phyloP scores from a whole-genome alignment of 1,284 basidiomycete species.

The Heterobasidion annosum region DNA sequence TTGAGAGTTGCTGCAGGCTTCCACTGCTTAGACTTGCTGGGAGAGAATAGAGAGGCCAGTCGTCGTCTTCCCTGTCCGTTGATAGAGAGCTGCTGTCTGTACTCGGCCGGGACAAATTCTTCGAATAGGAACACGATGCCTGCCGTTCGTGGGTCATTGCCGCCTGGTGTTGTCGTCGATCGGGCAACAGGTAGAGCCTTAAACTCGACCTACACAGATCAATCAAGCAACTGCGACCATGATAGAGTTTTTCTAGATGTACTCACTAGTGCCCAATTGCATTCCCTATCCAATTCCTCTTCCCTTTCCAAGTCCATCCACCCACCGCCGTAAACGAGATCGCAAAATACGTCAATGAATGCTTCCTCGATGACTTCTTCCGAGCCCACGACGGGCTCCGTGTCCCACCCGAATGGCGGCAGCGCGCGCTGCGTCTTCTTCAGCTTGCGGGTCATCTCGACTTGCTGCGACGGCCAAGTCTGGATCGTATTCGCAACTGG shows the following conservation, averaged over 20 bases:
- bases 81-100: constrained; percentile 60
- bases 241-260: background rate
- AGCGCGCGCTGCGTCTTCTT: constrained; percentile 78
- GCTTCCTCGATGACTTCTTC: constrained; percentile 80
- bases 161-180: constrained; percentile 19
- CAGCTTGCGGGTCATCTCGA: constrained; percentile 66
- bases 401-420: constrained; percentile 80
- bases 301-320: constrained; percentile 71
- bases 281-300: constrained; percentile 73
- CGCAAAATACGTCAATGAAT: constrained; percentile 82
- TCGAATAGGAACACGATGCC: constrained; percentile 72
- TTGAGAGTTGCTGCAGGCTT: constrained; percentile 72
- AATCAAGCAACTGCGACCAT: background rate
- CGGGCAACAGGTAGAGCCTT: constrained; percentile 52
- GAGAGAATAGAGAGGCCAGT: constrained; percentile 26
- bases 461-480: constrained; percentile 64
- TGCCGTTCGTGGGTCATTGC: constrained; percentile 42
- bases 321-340: constrained; percentile 72
- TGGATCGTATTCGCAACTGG: constrained; percentile 59
- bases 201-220: constrained; percentile 64
- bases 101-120: constrained; percentile 82
- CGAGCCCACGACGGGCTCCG: constrained; percentile 61
- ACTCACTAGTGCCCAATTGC: constrained; percentile 86
- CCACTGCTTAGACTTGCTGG: constrained; percentile 46
- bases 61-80: constrained; percentile 20